A percentile compares a stretch with the other conserved stretches of the same genome.
These are phyloP conservation scores for Passalora sequoiae DNA, from an alignment of 2,329 filamentous ascomycete genomes.

Conservation along the genomic window DNA sequence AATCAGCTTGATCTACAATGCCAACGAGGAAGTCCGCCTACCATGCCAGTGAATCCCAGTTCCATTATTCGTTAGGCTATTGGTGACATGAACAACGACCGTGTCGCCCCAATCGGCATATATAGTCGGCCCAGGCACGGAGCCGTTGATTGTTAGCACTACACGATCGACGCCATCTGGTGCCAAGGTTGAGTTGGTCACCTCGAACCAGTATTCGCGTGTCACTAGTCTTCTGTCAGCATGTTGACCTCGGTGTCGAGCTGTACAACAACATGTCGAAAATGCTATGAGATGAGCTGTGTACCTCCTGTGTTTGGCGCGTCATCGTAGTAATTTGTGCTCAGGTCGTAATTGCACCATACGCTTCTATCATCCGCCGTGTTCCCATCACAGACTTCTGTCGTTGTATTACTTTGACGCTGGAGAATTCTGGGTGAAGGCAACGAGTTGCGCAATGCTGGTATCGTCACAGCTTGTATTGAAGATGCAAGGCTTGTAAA, in stretches of 20 bases:
- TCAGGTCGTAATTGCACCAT: constrained; percentile 35
- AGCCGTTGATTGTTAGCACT: constrained; percentile 43
- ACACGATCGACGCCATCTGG: constrained; percentile 43
- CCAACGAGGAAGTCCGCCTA: background rate
- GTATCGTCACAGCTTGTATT: background rate
- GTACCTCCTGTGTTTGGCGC: constrained; percentile 10
- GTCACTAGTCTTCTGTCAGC: constrained; percentile 16
- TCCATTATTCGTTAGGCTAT: constrained; percentile 41
- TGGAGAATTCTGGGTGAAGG: background rate
- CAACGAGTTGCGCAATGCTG: background rate
- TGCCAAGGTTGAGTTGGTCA: constrained; percentile 41
- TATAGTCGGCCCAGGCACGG: constrained; percentile 45
- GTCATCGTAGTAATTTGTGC: constrained; percentile 35
- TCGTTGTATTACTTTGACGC: background rate
- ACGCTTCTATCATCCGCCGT: constrained; percentile 27
- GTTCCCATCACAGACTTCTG: constrained; percentile 26
- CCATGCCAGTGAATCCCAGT: constrained; percentile 50
- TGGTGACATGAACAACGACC: constrained; percentile 29
- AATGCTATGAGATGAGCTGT: too few species aligned
- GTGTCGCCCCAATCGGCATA: constrained; percentile 39
- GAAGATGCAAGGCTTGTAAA: background rate
- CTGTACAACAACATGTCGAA: too few species aligned
- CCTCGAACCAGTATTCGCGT: constrained; percentile 42
- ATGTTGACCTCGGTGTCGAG: too few species aligned
- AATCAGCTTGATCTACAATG: background rate